Percentiles rank a stretch among this genome's conserved stretches.
These are phyloP conservation scores for Ligustrum vulgare DNA, from an alignment of 257 asterid genomes.

Conservation along the genomic window DNA sequence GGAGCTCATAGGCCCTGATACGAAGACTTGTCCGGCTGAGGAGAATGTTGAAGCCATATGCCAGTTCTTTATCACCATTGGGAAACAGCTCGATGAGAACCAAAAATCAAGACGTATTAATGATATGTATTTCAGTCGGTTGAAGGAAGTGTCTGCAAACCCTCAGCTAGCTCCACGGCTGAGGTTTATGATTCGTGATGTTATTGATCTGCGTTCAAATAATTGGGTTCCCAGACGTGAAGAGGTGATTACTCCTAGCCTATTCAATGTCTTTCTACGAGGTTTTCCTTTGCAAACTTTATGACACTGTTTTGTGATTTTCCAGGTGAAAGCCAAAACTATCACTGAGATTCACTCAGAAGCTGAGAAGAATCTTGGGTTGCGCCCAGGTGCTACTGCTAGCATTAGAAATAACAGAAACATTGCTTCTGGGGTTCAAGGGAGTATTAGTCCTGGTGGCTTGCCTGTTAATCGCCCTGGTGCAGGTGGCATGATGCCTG, in stretches of 20 bases:
- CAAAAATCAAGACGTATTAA: conserved; percentile 64
- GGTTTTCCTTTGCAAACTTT: not conserved
- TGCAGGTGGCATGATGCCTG: conserved; percentile 95
- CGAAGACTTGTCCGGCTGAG: conserved; percentile 76
- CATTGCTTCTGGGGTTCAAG: conserved; percentile 52
- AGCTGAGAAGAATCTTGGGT: conserved; percentile 82
- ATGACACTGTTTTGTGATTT: conserved; percentile 12
- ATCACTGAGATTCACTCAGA: conserved; percentile 88
- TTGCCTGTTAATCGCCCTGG: conserved; percentile 77
- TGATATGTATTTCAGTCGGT: conserved; percentile 63
- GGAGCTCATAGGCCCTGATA: conserved; percentile 77
- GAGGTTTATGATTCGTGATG: conserved; percentile 84
- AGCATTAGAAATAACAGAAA: conserved; percentile 62
- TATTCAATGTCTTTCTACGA: not conserved
- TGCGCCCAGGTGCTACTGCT: conserved; percentile 96
- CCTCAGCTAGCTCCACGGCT: conserved; percentile 79
- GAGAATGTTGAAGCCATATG: conserved; percentile 97
- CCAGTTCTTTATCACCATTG: conserved; percentile 89
- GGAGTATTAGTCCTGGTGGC: conserved; percentile 52
- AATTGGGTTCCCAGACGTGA: conserved; percentile 90
- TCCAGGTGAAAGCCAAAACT: conserved; percentile 56
- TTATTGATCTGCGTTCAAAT: conserved; percentile 72
- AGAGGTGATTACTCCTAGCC: conserved; percentile 50
- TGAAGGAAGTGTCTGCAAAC: conserved; percentile 72
- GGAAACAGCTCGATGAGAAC: conserved; percentile 46